Base-by-base conservation (phyloP, 768 basidiomycete species). In the Macrocybe gigantea region DNA sequence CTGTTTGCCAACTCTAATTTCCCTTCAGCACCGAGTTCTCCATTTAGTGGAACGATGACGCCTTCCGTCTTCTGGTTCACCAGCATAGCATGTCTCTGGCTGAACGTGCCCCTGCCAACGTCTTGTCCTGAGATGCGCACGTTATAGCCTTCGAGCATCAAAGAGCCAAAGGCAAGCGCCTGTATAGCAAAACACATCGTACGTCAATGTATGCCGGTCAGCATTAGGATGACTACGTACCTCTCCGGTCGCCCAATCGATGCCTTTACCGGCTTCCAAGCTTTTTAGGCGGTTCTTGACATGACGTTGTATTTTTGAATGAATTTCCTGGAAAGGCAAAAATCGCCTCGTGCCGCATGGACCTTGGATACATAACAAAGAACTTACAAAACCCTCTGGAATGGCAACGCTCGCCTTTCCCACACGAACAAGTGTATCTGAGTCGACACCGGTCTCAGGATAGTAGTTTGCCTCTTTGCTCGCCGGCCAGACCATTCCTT, bases 71-170 rank as follows among this genome's bases (percentile, higher is more conserved):
- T 77, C 64, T 95, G 93, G 59, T 96, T 82, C 1, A 95, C 89
- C 13, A 94, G 67, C 90, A 95, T 93, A 0, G 92, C 92, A 64
- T 95, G 93, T 5, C 86, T 72, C 44, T 91, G 88, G 53, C 87
- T 90, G 65, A 93, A 92, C 8, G 91, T 93, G 2, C 93, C 93
- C 35, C 93, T 64, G 0, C 93, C 93, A 0, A 93, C 90, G 60
- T 95, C 93, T 63, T 96, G 93, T 6, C 93, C 93, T 1, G 91
- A 93, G 32, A 96, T 89, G 11, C 93, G 79, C 7, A 96, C 76
- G 58, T 94, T 87, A 52, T 72, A 80, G 1, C 90, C 90, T 45
- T 91, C 85, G 2, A 79, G 66, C 82, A 95, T 79, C 33, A 95
- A 72, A 1, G 89, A 82, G 0, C 93, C 93, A 56, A 93, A 90